Evolutionary conservation across 1,139 yeast species (phyloP).

Genomic region (Suhomyces kunorum): DNA sequence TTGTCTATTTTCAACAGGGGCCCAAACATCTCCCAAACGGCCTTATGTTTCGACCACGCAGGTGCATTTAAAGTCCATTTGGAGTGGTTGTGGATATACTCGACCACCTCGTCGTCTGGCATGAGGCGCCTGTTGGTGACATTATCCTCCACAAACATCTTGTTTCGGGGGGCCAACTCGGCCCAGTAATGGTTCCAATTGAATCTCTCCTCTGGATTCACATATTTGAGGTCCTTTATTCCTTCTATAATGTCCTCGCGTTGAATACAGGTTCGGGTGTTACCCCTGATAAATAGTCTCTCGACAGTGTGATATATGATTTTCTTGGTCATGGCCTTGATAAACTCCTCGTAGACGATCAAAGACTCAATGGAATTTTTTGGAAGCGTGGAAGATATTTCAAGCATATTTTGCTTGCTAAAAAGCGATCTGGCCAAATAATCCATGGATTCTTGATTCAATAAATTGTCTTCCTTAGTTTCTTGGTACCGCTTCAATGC

Average conservation of each 20-base stretch:
- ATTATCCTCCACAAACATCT: slow-evolving; percentile 14
- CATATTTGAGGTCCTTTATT: slow-evolving; percentile 4
- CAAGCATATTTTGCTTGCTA: slow-evolving; percentile 10
- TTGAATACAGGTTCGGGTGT: neutral
- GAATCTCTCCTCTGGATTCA: slow-evolving; percentile 9
- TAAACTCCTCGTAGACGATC: slow-evolving; percentile 15
- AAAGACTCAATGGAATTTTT: slow-evolving; percentile 10
- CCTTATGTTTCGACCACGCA: slow-evolving; percentile 11
- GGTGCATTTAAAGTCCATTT: neutral
- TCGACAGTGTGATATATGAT: slow-evolving; percentile 12
- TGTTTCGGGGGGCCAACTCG: slow-evolving; percentile 9
- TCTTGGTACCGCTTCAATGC: slow-evolving; percentile 8
- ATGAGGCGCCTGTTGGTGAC: slow-evolving; percentile 14
- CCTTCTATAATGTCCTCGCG: slow-evolving; percentile 10
- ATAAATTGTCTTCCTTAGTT: slow-evolving; percentile 4
- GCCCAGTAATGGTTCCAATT: slow-evolving; percentile 17
- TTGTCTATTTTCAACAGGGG: slow-evolving; percentile 7
- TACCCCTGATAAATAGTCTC: slow-evolving; percentile 1
- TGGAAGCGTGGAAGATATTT: neutral
- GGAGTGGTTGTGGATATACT: slow-evolving; percentile 12
- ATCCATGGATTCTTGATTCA: slow-evolving; percentile 10
- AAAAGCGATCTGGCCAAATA: slow-evolving; percentile 4
- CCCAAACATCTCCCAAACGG: slow-evolving; percentile 9
- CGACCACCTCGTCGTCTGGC: slow-evolving; percentile 10
- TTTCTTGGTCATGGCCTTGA: slow-evolving; percentile 7